phyloP scores from a whole-genome alignment of 108 stramenopile genomes.

The Cyclotella baltica region DNA sequence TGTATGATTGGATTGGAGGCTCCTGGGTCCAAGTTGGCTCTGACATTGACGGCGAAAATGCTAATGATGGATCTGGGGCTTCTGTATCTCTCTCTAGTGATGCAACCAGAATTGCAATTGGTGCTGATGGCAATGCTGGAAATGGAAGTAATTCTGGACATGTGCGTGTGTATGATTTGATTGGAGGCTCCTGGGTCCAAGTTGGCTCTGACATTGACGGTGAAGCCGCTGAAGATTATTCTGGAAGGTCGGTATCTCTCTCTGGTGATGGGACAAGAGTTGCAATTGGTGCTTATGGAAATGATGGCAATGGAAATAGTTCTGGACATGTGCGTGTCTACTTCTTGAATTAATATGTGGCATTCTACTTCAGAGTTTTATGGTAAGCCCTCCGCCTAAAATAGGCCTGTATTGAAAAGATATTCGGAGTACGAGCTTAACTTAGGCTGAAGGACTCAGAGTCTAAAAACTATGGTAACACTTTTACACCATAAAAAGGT shows the following conservation, averaged over 20 bases:
- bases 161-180: neutral
- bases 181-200: neutral
- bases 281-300: neutral
- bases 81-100: slow-evolving; percentile 5
- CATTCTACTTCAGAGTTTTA: too few species aligned
- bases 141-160: neutral
- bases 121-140: neutral
- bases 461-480: too few species aligned
- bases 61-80: neutral
- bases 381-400: too few species aligned
- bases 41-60: neutral
- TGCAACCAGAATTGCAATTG: neutral
- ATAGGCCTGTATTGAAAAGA: too few species aligned
- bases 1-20: too few species aligned
- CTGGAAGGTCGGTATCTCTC: neutral
- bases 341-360: too few species aligned
- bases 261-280: neutral
- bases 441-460: too few species aligned
- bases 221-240: neutral
- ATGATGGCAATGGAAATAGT: neutral
- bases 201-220: neutral
- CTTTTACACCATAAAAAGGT: too few species aligned
- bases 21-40: too few species aligned
- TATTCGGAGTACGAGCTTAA: too few species aligned
- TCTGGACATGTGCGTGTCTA: neutral